Base-by-base conservation (phyloP, 2,329 filamentous ascomycete genomes). In the Penicillium sp. region DNA sequence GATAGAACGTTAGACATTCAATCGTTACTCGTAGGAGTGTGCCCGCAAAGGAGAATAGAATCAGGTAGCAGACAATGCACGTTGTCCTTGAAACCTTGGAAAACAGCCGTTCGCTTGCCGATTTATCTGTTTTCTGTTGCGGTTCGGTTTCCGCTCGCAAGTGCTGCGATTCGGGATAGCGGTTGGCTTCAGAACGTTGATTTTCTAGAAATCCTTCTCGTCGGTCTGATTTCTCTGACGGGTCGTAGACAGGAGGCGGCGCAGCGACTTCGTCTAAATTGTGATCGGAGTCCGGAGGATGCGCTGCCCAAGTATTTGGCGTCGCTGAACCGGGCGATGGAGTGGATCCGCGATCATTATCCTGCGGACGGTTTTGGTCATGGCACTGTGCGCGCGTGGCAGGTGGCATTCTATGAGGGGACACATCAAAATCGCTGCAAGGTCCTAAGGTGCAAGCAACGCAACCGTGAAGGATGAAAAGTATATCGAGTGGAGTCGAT, bases 41-140 rank as follows among this genome's bases (percentile, higher is more conserved):
- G 27, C 92, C 92, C 42, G 91, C 73, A 22, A 96, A 81, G 24
- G 91, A 87, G 73, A 96, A 96, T 64, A 96, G 79, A 55, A 93
- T 80, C 22, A 96, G 83, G 72, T 93, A 90, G 0, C 89, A 90
- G 52, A 91, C 69, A 1, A 86, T 90, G 73, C 90, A 88, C n/a
- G 39, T 45, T 33, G n/a, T 43, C 44, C 52, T 33, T 24, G 42
- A n/a, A 11, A 49, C 29, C 39, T 55, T 49, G n/a, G n/a, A 21
- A 4, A 16, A 45, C 16, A 21, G 39, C 19, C 39, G 39, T 19
- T 43, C 19, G 1, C 19, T 14, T 16, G 19, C 19, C 39, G 9
- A 21, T 16, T 4, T 27, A 11, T 19, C 9, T 45, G 21, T 45
- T 10, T 42, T 14, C 21, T 19, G 16, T 9, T 11, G 26, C 4